Evolutionary conservation across 176 grass and related monocot species (phyloP).

Genomic region (Aechmea fasciata): DNA sequence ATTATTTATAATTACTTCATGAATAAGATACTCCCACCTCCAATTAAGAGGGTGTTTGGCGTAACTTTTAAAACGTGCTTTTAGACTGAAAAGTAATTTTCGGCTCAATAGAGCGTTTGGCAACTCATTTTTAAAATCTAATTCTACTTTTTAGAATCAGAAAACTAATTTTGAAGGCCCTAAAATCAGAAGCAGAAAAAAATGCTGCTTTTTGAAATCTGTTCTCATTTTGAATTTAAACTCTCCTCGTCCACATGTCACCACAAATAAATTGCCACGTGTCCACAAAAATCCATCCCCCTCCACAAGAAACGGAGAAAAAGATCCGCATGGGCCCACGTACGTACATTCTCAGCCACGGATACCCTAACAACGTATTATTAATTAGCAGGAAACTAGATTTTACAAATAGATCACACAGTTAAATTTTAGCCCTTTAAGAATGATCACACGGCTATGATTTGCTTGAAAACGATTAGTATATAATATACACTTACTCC

Average conservation of each 20-base stretch:
- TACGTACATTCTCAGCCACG: neutral
- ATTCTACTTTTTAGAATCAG: too few species aligned
- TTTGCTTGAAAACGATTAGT: neutral
- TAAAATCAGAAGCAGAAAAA: too few species aligned
- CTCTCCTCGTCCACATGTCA: neutral
- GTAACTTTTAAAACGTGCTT: too few species aligned
- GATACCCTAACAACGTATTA: neutral
- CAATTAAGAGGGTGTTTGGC: too few species aligned
- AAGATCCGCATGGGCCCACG: constrained; percentile 19
- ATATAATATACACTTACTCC: neutral
- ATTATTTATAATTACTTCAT: too few species aligned
- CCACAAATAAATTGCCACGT: constrained; percentile 8
- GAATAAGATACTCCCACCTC: neutral
- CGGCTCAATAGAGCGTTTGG: too few species aligned
- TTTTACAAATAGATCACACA: neutral
- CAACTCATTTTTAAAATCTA: too few species aligned
- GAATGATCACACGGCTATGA: neutral
- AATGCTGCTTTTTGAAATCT: too few species aligned
- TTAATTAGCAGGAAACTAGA: neutral
- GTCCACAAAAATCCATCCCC: neutral
- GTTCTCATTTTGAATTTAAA: too few species aligned
- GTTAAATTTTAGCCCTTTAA: neutral
- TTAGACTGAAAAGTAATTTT: too few species aligned
- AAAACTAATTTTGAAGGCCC: too few species aligned
- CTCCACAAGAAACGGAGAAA: constrained; percentile 20